Base-by-base conservation (phyloP, 2,329 filamentous ascomycete genomes). In the Keithomyces neogunnii region DNA sequence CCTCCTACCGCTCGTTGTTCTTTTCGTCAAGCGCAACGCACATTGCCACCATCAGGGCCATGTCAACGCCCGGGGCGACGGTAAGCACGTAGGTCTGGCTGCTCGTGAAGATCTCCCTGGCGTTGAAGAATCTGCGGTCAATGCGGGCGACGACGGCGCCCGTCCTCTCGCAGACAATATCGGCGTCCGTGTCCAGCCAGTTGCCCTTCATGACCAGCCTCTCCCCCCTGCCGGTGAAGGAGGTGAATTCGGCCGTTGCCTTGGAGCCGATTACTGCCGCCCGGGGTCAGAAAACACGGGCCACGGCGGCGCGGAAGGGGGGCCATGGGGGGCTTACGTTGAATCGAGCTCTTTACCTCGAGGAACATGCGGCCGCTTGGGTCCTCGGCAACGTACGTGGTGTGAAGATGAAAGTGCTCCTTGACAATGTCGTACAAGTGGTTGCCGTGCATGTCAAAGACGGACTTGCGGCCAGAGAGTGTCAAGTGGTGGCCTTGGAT, bases 11-110 rank as follows among this genome's bases (percentile, higher is more conserved):
- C n/a, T 68, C 65, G 29, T 68, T 67, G 36, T 84, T 78, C 69
- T 76, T 77, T 73, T 87, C 83, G 56, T 88, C 85, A 53, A 88
- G 68, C 54, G 78, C 82, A 49, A 88, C 81, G 61, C 82, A 87
- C 60, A 88, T 69, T 9, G 84, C 85, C 0, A 74, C 80, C 56
- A 88, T 77, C 45, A 88, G 60, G 3, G 81, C 77, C 66, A 85
- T 74, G 60, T 89, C 85, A 5, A 86, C 79, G 13, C 78, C 78
- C 0, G 84, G 81, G 1, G 82, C 82, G 5, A 88, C 74, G 1
- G 73, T 73, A 4, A 88, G 73, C 1, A 73, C 76, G 57, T 88
- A 88, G 3, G 82, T 84, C 67, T 87, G 82, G 67, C 84, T 75
- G 8, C 74, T 78, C 40, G 75, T 77, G 29, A 85, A 62, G 2